Conservation (phyloP, 202 grass and related monocot genomes). For the Carex sylvatica region DNA sequence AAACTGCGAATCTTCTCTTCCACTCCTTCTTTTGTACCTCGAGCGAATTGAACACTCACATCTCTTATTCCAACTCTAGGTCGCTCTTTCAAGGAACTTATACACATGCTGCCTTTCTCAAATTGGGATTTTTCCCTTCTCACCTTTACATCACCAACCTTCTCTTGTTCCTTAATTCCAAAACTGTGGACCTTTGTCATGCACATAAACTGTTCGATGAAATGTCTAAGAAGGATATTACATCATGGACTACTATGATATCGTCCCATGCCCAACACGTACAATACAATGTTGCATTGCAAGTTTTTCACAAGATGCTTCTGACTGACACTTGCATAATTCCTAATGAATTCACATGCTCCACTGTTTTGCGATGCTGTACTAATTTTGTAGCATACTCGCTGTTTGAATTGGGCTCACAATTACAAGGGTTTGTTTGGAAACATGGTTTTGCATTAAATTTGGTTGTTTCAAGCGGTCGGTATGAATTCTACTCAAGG, state of each 20-base stretch:
- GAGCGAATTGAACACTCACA: neutral
- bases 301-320: too few species aligned
- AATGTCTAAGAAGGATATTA: slow-evolving; percentile 26
- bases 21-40: neutral
- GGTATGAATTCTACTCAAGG: slow-evolving; percentile 50
- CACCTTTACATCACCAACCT: slow-evolving; percentile 26
- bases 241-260: slow-evolving; percentile 36
- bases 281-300: slow-evolving; percentile 10
- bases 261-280: slow-evolving; percentile 3
- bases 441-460: slow-evolving; percentile 49
- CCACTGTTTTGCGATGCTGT: slow-evolving; percentile 45
- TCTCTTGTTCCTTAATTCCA: slow-evolving; percentile 12
- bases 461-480: slow-evolving; percentile 51
- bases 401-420: slow-evolving; percentile 28
- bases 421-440: slow-evolving; percentile 56
- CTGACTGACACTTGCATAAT: neutral
- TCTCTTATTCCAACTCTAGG: slow-evolving; percentile 23
- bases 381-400: slow-evolving; percentile 15
- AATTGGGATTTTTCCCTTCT: slow-evolving; percentile 24
- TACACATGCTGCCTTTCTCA: slow-evolving; percentile 29
- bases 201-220: slow-evolving; percentile 42
- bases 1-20: too few species aligned
- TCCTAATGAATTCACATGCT: slow-evolving; percentile 58
- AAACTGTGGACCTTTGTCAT: neutral
- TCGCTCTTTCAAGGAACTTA: slow-evolving; percentile 17